These are phyloP conservation scores for Candida hispaniensis DNA, from an alignment of 805 yeast species.

Conservation along the genomic window DNA sequence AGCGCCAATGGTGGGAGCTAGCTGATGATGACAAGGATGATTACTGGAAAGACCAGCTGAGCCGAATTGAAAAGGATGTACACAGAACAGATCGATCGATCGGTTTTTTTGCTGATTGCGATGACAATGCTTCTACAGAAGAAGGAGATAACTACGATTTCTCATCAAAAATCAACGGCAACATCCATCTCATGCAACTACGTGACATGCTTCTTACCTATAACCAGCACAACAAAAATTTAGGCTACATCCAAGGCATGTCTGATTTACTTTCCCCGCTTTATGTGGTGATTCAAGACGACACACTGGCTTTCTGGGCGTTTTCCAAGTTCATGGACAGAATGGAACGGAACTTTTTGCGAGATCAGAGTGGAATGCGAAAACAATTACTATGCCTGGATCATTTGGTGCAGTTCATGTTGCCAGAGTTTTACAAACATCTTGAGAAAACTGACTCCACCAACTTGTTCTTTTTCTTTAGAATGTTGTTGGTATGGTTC, in stretches of 20 bases:
- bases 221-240: constrained; percentile 67
- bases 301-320: constrained; percentile 76
- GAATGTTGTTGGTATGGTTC: constrained; percentile 92
- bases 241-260: constrained; percentile 99
- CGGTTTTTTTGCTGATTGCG: constrained; percentile 46
- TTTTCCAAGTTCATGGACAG: constrained; percentile 81
- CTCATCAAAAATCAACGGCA: constrained; percentile 34
- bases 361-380: constrained; percentile 90
- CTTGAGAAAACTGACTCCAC: constrained; percentile 79
- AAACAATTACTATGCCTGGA: constrained; percentile 74
- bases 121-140: constrained; percentile 42
- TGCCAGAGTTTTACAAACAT: constrained; percentile 75
- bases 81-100: constrained; percentile 80
- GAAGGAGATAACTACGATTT: constrained; percentile 30
- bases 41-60: constrained; percentile 82
- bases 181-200: constrained; percentile 62
- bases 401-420: constrained; percentile 79
- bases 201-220: constrained; percentile 75
- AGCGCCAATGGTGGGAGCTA: constrained; percentile 64
- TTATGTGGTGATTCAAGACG: constrained; percentile 54
- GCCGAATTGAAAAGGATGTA: constrained; percentile 86
- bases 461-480: constrained; percentile 83
- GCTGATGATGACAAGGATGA: constrained; percentile 45
- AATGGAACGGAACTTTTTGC: constrained; percentile 87
- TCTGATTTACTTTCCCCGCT: constrained; percentile 83